Base-by-base conservation (phyloP, 2,329 filamentous ascomycete species). In the Neonectria magnoliae region DNA sequence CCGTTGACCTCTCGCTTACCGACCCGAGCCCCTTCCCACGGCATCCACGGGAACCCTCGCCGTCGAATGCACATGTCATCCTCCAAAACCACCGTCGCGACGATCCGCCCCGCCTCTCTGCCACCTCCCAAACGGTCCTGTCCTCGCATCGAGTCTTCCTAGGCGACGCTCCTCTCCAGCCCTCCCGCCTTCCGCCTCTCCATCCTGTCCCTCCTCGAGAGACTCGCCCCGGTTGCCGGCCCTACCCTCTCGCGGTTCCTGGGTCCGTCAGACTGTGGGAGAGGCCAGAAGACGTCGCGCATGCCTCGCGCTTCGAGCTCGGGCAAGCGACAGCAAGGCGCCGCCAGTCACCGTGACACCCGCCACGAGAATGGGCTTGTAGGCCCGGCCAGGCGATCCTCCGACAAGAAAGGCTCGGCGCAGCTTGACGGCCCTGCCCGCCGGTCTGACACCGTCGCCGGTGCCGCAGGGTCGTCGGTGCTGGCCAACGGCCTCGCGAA, bases 351-450 rank as follows among this genome's bases (percentile, higher is more conserved):
- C 79, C 89, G 89, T 83, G 91, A 91, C 81, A 88, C 85, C 76
- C 89, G 91, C 80, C 91, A 97, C 82, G 94, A 97, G 82, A 94
- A 93, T 90, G 93, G 93, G 77, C 85, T 93, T 79, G 91, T 94
- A 85, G 90, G 90, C 76, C 77, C 80, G 64, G 77, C 75, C 55
- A 81, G 79, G 72, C 80, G 80, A 73, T 69, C 73, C 61, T 71
- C 76, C 50, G 76, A 75, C 70, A 81, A 75, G 68, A 87, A 84
- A 79, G 84, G 80, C 76, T 81, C 82, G 73, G 77, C 76, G 69
- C 81, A 81, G 67, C 73, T 81, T 74, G 80, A 84, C 75, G 76
- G 73, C 74, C 72, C 78, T 73, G 75, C 76, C 60, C 77, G 76
- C 71, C 69, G 75, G 62, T 69, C 72, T 68, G 78, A 80, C 67